A percentile compares a stretch with the other conserved stretches of the same genome.
Evolutionary conservation across 2,329 filamentous ascomycete genomes (phyloP).

Genomic region (Exophiala sp.): DNA sequence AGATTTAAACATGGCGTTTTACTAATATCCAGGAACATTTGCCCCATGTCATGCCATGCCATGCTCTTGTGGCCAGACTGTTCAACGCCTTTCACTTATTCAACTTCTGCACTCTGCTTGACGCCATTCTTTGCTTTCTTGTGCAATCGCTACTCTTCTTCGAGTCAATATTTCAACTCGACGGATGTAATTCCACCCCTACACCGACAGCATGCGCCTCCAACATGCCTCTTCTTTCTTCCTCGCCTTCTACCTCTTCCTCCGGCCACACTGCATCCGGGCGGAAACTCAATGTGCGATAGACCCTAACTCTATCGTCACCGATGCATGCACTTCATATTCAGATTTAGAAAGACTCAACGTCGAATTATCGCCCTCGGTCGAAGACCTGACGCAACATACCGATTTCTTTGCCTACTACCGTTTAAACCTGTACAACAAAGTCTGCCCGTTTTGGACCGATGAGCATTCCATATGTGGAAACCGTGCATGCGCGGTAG

Average conservation of each 20-base stretch:
- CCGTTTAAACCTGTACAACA: slow-evolving; percentile 89
- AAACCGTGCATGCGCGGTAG: slow-evolving; percentile 93
- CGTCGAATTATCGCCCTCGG: slow-evolving; percentile 66
- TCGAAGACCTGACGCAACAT: slow-evolving; percentile 76
- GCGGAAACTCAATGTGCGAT: slow-evolving; percentile 44
- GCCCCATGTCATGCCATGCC: too few species aligned
- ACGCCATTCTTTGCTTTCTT: neutral
- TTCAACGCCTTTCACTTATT: neutral
- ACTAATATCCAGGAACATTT: too few species aligned
- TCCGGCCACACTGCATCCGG: slow-evolving; percentile 14
- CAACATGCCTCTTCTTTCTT: slow-evolving; percentile 24
- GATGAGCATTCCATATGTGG: slow-evolving; percentile 93
- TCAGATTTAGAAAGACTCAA: slow-evolving; percentile 85
- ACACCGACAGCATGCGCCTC: slow-evolving; percentile 15
- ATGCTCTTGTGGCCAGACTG: neutral
- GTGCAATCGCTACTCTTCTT: neutral
- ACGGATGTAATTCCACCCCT: neutral
- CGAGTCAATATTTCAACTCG: neutral
- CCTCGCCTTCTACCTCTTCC: slow-evolving; percentile 22
- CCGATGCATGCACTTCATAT: slow-evolving; percentile 92
- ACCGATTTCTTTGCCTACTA: slow-evolving; percentile 99
- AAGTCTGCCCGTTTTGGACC: slow-evolving; percentile 92
- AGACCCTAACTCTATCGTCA: slow-evolving; percentile 81
- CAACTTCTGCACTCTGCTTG: neutral
- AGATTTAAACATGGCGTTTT: too few species aligned